Conservation (phyloP, 2,329 filamentous ascomycete species). For the Hypoxylon sp. region DNA sequence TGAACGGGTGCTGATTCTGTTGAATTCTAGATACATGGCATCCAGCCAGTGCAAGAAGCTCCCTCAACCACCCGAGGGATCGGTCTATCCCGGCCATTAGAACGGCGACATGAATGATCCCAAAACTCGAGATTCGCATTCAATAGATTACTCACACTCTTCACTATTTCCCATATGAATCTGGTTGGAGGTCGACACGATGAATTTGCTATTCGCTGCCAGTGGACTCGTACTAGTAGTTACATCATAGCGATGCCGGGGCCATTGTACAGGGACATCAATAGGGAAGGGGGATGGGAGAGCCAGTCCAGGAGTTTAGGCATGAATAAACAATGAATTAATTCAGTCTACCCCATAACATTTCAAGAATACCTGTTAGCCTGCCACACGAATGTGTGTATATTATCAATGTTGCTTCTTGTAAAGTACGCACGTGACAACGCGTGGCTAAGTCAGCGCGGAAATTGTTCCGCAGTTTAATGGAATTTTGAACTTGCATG, state of each 20-base stretch:
- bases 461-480: conserved; percentile 41
- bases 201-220: neutral
- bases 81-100: conserved; percentile 56
- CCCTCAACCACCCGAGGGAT: conserved; percentile 90
- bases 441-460: conserved; percentile 29
- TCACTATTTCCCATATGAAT: conserved; percentile 7
- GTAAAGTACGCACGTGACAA: conserved; percentile 28
- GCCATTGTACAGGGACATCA: conserved; percentile 2
- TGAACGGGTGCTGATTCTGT: conserved; percentile 35
- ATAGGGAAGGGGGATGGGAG: neutral
- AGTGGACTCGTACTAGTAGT: conserved; percentile 6
- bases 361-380: neutral
- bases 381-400: neutral
- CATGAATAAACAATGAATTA: conserved; percentile 21
- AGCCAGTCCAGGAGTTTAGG: conserved; percentile 21
- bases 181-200: neutral
- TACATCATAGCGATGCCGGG: conserved; percentile 23
- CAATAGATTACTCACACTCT: conserved; percentile 5
- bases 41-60: conserved; percentile 93
- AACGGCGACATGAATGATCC: conserved; percentile 1
- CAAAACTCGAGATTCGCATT: neutral
- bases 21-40: conserved; percentile 84
- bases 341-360: neutral
- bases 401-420: neutral
- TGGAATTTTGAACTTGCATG: conserved; percentile 2